These are phyloP conservation scores for Lactifluus subvellereus DNA, from an alignment of 768 basidiomycete genomes.

Conservation along the genomic window DNA sequence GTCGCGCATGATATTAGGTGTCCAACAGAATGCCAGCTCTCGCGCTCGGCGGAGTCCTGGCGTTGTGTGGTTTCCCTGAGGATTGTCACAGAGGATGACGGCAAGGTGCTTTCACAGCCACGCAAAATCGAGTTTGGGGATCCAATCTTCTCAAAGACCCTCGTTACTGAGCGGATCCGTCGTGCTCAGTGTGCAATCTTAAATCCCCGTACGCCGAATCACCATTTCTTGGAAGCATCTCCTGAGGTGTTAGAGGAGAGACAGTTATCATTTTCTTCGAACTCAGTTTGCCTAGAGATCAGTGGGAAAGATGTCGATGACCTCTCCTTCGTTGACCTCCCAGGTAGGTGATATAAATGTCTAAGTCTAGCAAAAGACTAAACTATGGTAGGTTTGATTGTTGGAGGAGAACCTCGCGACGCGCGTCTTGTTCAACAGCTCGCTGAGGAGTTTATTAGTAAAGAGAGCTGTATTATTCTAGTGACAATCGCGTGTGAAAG, in stretches of 20 bases:
- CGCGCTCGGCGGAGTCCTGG: constrained; percentile 30
- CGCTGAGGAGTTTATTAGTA: constrained; percentile 52
- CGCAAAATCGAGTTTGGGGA: constrained; percentile 27
- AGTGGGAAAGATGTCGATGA: constrained; percentile 35
- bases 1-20: constrained; percentile 27
- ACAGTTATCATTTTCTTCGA: constrained; percentile 34
- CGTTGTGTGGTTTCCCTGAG: constrained; percentile 33
- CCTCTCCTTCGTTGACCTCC: constrained; percentile 38
- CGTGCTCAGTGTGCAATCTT: constrained; percentile 63
- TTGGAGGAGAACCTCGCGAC: constrained; percentile 47
- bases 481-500: constrained; percentile 62
- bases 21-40: constrained; percentile 35
- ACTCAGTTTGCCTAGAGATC: constrained; percentile 36
- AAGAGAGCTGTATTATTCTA: constrained; percentile 57
- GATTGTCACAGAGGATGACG: constrained; percentile 28
- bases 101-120: constrained; percentile 33
- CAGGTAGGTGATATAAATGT: constrained; percentile 29
- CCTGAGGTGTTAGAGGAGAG: constrained; percentile 25
- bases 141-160: constrained; percentile 42
- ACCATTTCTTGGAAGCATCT: constrained; percentile 37
- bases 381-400: constrained; percentile 45
- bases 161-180: constrained; percentile 62
- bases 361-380: not conserved
- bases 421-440: constrained; percentile 57
- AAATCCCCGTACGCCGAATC: constrained; percentile 40